Base-by-base conservation (phyloP, 306 rosid species). In the Carpinus viminea region DNA sequence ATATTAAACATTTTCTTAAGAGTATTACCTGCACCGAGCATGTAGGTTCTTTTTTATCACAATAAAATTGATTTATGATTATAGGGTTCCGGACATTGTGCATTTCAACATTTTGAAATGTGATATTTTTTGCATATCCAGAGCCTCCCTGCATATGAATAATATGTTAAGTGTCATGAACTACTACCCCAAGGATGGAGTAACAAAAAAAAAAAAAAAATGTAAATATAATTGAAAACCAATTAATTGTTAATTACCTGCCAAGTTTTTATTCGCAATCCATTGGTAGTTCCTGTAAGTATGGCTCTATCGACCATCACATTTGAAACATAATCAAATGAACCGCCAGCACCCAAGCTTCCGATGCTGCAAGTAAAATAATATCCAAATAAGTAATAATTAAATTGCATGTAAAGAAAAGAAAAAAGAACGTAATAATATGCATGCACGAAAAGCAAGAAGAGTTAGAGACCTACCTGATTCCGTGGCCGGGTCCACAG, bases 231-330 rank as follows among this genome's bases (percentile, higher is more conserved):
- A 41, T 46, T 74, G 24, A 85, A 68, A 79, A 73, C 76, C 69
- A 78, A 76, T 45, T 64, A 71, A 31, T 31, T 31, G 2, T 31
- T 65, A 90, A 68, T 72, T 65, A 90, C 93, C 89, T 91, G 96
- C 98, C 98, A 93, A 72, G 98, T 93, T 83, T 93, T 13, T 31
- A 91, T 93, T 81, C 98, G 84, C 0, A 93, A 86, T 75, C 97
- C 98, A 86, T 93, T 93, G 6, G 90, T 86, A 0, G 97, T 91
- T 74, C 93, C 93, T 73, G 52, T 70, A n/a, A 93, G 45, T 9
- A 24, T 84, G 16, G 85, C 93, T 81, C 88, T 57, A 48, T 84
- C 72, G 45, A 93, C 92, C 7, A 75, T 11, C 77, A 93, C 95
- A 61, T 91, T 77, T 0, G 93, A 90, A 46, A 93, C 98, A 34